Evolutionary conservation across 805 yeast genomes (phyloP), one percentile per base, ranked within the genome.

Genomic region (Suhomyces xylopsoci): DNA sequence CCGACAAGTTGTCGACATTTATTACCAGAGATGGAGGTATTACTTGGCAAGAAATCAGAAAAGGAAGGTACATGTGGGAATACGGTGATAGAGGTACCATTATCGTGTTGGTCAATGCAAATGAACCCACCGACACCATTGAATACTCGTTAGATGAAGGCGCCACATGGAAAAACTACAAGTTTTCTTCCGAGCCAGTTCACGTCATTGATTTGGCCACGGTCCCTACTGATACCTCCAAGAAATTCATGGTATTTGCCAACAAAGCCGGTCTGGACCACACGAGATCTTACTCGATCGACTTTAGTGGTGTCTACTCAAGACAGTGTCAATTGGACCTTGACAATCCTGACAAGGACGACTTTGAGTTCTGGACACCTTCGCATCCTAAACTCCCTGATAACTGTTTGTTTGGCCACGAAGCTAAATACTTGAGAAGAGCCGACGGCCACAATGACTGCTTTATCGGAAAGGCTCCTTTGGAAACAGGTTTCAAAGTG

Each of bases 41-140:
- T 14, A 80, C 91, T 3, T 94, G 98, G 98, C 81, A 69, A 49
- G 96, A 90, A 68, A 74, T 93, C 26, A 77, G 71, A 54, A 82
- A 86, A 54, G 94, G 96, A 3, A 79, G 83, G 1, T 81, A 82
- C 60, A 87, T 87, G 81, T 94, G 98, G 98, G 98, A 92, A 69
- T 94, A 78, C 67, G 98, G 98, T 56, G 99, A 94, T 68, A 88
- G 90, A 58, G 99, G 99, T 15, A 85, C 96, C 0, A 80, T 94
- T 34, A 69, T 94, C 48, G 90, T 90, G 1, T 66, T 92, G 48
- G 93, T 87, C 1, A 77, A 83, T 40, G 82, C 80, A 5, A 73
- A 69, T 3, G 84, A 80, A 28, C 71, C 76, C 7, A 85, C 97
- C 0, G 76, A 89, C 54, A 68, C 70, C 1, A 50, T 93, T 0